These are phyloP conservation scores for Leishmania lainsoni DNA, from an alignment of 208 protist genomes.

Conservation along the genomic window DNA sequence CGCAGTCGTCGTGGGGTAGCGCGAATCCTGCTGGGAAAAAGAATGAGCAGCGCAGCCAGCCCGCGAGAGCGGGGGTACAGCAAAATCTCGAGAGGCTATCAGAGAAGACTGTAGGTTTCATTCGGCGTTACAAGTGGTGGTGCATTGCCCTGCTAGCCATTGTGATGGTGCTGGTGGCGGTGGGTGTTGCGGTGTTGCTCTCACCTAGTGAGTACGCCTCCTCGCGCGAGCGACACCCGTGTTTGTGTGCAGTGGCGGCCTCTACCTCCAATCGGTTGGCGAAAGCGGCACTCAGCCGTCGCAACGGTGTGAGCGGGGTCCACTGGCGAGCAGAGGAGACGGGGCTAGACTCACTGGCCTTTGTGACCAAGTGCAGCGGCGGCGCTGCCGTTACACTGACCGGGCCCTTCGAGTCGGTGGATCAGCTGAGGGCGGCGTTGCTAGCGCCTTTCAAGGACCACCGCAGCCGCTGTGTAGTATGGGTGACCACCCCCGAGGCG, in stretches of 20 bases:
- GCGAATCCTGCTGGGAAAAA: background rate
- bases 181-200: background rate
- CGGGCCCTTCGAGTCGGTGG: slow-evolving; percentile 13
- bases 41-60: background rate
- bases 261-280: slow-evolving; percentile 24
- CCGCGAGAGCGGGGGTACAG: background rate
- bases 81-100: background rate
- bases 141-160: background rate
- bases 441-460: slow-evolving; percentile 14
- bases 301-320: slow-evolving; percentile 37
- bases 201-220: background rate
- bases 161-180: background rate
- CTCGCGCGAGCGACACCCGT: slow-evolving; percentile 17
- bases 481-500: slow-evolving; percentile 42
- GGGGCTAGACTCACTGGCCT: slow-evolving; percentile 13
- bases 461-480: slow-evolving; percentile 44
- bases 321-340: slow-evolving; percentile 23
- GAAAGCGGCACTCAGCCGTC: slow-evolving; percentile 28
- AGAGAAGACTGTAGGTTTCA: background rate
- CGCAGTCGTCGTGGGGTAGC: background rate
- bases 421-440: slow-evolving; percentile 34
- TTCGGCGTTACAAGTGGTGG: background rate
- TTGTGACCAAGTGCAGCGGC: slow-evolving; percentile 13
- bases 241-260: slow-evolving; percentile 13
- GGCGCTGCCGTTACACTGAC: slow-evolving; percentile 9